phyloP scores from a whole-genome alignment of 352 stramenopile species.

The Globisporangium abappressorium region DNA sequence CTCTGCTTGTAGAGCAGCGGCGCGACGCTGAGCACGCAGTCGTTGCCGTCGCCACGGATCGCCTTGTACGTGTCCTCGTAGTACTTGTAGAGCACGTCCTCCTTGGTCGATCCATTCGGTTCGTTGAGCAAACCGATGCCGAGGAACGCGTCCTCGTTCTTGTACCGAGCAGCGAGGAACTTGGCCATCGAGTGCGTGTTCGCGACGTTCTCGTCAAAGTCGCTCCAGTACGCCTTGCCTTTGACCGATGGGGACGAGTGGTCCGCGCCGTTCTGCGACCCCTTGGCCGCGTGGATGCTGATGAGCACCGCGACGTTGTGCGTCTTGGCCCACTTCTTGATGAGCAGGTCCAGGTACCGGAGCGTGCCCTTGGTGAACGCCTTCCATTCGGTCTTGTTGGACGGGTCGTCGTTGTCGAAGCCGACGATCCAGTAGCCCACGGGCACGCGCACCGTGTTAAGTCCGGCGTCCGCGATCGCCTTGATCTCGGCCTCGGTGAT shows the following conservation, averaged over 20 bases:
- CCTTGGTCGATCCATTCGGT: conserved; percentile 43
- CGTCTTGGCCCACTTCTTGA: conserved; percentile 39
- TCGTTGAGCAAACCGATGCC: conserved; percentile 78
- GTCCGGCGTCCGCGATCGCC: conserved; percentile 48
- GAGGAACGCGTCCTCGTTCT: conserved; percentile 65
- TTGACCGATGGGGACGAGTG: conserved; percentile 53
- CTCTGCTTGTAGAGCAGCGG: conserved; percentile 53
- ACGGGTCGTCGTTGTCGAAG: conserved; percentile 58
- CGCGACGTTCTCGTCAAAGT: conserved; percentile 54
- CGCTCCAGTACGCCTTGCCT: conserved; percentile 42
- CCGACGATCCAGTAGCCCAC: conserved; percentile 81
- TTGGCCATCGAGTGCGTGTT: conserved; percentile 39
- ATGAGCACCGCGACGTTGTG: conserved; percentile 57
- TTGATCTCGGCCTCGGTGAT: conserved; percentile 71
- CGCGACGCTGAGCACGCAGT: conserved; percentile 62
- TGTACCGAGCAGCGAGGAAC: conserved; percentile 66
- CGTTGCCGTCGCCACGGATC: conserved; percentile 47
- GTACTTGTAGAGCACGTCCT: conserved; percentile 59
- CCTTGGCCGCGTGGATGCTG: conserved; percentile 65
- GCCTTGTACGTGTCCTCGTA: conserved; percentile 65
- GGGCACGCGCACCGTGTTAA: conserved; percentile 82
- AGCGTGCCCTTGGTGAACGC: conserved; percentile 42
- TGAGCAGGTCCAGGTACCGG: conserved; percentile 48
- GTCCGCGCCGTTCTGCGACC: conserved; percentile 74
- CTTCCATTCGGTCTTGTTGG: conserved; percentile 35